These are phyloP conservation scores for Cutaneotrichosporon sp. DNA, from an alignment of 1,284 basidiomycete genomes.

Conservation along the genomic window DNA sequence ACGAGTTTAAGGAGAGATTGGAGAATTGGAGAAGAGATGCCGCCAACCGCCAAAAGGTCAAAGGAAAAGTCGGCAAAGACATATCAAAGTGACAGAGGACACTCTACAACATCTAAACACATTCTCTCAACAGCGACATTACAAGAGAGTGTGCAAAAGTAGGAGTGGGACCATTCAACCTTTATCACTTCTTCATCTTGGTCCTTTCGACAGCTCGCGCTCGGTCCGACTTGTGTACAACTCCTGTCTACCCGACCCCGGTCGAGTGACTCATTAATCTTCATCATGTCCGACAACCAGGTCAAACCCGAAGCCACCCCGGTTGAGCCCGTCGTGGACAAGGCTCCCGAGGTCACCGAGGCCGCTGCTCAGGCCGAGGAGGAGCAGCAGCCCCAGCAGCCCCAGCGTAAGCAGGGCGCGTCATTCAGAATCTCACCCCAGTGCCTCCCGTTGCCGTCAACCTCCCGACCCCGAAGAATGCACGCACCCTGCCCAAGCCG, in stretches of 20 bases:
- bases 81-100: background rate
- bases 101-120: background rate
- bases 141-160: conserved; percentile 2
- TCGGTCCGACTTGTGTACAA: background rate
- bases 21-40: no score
- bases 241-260: background rate
- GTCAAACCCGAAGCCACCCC: conserved; percentile 21
- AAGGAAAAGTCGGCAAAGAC: conserved; percentile 3
- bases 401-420: background rate
- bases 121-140: background rate
- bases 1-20: background rate
- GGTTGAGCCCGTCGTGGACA: conserved; percentile 20
- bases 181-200: background rate
- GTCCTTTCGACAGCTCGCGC: background rate
- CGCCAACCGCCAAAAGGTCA: background rate
- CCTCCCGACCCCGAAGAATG: conserved; percentile 45
- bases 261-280: conserved; percentile 1
- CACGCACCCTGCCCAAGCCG: conserved; percentile 46
- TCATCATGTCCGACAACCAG: conserved; percentile 25
- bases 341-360: conserved; percentile 18
- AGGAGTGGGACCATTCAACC: background rate
- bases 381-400: conserved; percentile 18
- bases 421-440: conserved; percentile 12
- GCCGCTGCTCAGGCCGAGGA: conserved; percentile 12
- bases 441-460: conserved; percentile 45